Base-by-base conservation (phyloP, 148 eudicot genomes). In the Polygonum maritimum region DNA sequence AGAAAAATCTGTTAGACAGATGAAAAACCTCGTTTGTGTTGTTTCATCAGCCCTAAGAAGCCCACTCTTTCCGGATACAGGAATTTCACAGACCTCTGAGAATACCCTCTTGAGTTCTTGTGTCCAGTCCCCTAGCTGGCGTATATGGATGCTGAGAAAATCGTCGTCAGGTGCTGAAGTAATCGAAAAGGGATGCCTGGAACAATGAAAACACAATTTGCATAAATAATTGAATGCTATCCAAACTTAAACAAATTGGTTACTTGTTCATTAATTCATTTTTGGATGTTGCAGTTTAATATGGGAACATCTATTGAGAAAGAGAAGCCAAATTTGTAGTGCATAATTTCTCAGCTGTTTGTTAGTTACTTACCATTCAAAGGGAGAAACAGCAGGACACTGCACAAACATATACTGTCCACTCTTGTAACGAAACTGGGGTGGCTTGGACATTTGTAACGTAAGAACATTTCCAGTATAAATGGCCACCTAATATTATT, bases 141-240 rank as follows among this genome's bases (percentile, higher is more conserved):
- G 85, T 71, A 95, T 78, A 81, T 95, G 99, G 87, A 95, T 81
- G 78, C 96, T 91, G 45, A 95, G 89, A 78, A 77, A 95, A 78
- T 95, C 92, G 45, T 95, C 99, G 6, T 82, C 97, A 13, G 99
- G 99, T 74, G 99, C 94, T 49, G 99, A 92, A 62, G 97, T 95
- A 54, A 95, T 90, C 49, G 97, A 95, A 86, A 95, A 95, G 13
- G 99, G 99, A 86, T 95, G 99, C 99, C 97, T 95, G 87, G 54
- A 75, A 76, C 26, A 77, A 31, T 44, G 26, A 36, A 65, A 67
- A 60, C 10, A 60, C 67, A 26, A 60, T 60, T 31, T 26, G 22
- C 67, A 10, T 22, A 6, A 52, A 54, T 9, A 54, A 54, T 54
- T 54, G 22, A 19, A 26, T 14, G 44, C 3, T 67, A 15, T 62